Evolutionary conservation across 306 rosid genomes (phyloP).

Genomic region (Rosa chinensis): DNA sequence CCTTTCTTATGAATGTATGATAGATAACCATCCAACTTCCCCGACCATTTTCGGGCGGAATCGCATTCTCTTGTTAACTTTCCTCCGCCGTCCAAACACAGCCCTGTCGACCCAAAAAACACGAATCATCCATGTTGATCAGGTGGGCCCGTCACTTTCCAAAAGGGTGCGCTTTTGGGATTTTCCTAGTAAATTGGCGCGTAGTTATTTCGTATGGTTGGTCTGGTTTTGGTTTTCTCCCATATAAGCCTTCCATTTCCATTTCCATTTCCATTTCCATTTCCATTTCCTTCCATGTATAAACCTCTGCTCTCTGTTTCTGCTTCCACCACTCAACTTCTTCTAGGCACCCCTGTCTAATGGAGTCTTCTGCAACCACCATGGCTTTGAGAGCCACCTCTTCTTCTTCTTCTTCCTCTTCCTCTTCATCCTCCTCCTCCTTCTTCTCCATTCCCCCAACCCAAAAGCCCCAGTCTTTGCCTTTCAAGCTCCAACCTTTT

Average conservation of each 20-base stretch:
- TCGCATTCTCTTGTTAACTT: too few species aligned
- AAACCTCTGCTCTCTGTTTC: slow-evolving; percentile 16
- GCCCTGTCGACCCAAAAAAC: background rate
- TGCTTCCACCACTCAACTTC: background rate
- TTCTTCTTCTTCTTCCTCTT: slow-evolving; percentile 23
- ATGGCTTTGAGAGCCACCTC: slow-evolving; percentile 40
- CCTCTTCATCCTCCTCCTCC: slow-evolving; percentile 26
- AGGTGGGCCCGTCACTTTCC: background rate
- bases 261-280: background rate
- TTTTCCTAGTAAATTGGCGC: slow-evolving; percentile 13
- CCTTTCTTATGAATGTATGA: too few species aligned
- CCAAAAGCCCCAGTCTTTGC: slow-evolving; percentile 6
- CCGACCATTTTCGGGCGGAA: background rate
- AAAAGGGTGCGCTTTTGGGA: background rate
- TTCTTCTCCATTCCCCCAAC: slow-evolving; percentile 29
- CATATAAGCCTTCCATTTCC: background rate
- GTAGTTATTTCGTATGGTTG: background rate
- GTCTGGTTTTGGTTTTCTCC: background rate
- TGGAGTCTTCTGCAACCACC: slow-evolving; percentile 45
- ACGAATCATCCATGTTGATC: background rate
- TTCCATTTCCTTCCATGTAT: background rate
- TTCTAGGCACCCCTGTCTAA: slow-evolving; percentile 10
- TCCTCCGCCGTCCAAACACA: background rate
- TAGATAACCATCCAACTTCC: too few species aligned
- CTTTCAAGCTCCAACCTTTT: slow-evolving; percentile 25